Base-by-base conservation (phyloP, 768 basidiomycete genomes). In the Chalciporus piperatus region DNA sequence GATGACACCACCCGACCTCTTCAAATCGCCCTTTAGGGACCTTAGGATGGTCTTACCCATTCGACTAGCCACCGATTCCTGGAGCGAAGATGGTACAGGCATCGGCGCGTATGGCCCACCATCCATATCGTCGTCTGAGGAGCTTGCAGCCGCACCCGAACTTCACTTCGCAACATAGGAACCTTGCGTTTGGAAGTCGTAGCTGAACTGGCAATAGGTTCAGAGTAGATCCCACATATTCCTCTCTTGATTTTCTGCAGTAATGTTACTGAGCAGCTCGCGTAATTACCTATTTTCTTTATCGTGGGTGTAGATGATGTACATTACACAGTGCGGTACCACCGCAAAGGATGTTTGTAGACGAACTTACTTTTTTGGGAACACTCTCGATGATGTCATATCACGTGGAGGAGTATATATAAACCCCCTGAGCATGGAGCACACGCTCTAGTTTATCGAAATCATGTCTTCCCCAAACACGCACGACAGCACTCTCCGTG, bases 11-110 rank as follows among this genome's bases (percentile, higher is more conserved):
- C 74, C 76, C 11, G 83, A 88, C 50, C 74, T 75, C 16, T 59
- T 63, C 16, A 81, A 79, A 58, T 73, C 78, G 1, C 72, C 79
- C 0, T 86, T 89, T 64, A 66, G 62, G 40, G 84, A 86, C 41
- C 66, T 87, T 39, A 79, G 87, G 10, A 74, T 77, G 48, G 74
- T 79, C 16, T 71, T 89, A n/a, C 85, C 85, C 6, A 69, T 89
- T 17, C 78, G 79, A 12, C 70, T 89, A 10, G 77, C 79, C 6
- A 89, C 88, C 5, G 84, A 89, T 56, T 62, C 74, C 3, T 87
- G 78, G 76, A 72, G 67, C 63, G 35, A 72, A 62, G 55, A 74
- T 71, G 51, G 71, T 52, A 56, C 58, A 17, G 59, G 62, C 10
- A 11, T 58, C n/a, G 49, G 43, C 25, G 38, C 14, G 27, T 52